Percentiles rank a stretch among this genome's conserved stretches.
Conservation (phyloP, 1,284 basidiomycete genomes). For the Ceratobasidium sp. region DNA sequence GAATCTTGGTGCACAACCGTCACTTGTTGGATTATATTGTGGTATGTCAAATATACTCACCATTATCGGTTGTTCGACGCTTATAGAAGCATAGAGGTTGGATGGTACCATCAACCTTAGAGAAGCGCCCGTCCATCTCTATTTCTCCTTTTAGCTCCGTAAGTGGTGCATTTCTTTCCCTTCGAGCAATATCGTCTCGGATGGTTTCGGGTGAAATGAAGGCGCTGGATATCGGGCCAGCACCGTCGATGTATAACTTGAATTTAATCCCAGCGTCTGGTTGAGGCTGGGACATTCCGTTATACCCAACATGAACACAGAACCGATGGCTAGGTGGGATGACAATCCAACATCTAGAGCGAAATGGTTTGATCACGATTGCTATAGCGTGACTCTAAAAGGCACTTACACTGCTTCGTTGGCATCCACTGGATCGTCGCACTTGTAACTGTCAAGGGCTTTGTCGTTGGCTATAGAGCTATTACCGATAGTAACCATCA, state of each 20-base stretch:
- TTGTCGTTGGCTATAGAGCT: background rate
- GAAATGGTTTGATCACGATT: background rate
- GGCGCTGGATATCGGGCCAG: background rate
- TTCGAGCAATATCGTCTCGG: background rate
- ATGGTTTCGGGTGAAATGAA: background rate
- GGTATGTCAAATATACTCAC: background rate
- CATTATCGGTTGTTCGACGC: background rate
- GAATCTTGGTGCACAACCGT: background rate
- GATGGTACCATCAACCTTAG: too few species aligned
- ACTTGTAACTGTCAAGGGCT: background rate
- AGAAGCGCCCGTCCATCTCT: too few species aligned
- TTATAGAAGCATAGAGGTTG: too few species aligned
- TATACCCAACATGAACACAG: constrained; percentile 4
- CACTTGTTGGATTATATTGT: background rate
- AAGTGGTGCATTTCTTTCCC: background rate
- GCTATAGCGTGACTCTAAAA: background rate
- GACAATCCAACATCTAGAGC: background rate
- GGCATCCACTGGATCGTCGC: background rate
- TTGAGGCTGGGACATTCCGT: background rate
- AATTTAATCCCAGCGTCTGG: background rate
- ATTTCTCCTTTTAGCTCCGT: background rate
- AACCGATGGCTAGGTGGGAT: background rate
- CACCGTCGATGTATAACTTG: background rate
- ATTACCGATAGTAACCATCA: background rate
- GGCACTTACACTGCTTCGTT: background rate